Evolutionary conservation across 495 filamentous ascomycete genomes (phyloP).

Genomic region (Amniculicola lignicola): DNA sequence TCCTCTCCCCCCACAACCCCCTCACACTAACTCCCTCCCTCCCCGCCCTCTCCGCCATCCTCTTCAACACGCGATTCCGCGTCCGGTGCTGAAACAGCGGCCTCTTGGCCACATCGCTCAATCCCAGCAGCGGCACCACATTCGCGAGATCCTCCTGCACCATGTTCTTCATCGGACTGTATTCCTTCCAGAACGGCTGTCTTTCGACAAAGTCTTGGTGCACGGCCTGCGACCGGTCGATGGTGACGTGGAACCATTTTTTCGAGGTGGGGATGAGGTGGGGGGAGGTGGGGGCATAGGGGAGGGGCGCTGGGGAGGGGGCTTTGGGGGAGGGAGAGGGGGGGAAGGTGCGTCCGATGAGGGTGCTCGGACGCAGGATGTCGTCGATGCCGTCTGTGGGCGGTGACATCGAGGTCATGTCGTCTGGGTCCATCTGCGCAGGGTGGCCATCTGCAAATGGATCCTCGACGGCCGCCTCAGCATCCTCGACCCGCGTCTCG

Average conservation of each 20-base stretch:
- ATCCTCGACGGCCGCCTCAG: neutral
- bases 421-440: neutral
- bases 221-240: conserved; percentile 37
- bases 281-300: conserved; percentile 1
- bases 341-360: conserved; percentile 6
- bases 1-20: conserved; percentile 34
- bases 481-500: conserved; percentile 14
- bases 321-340: neutral
- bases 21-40: conserved; percentile 25
- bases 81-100: conserved; percentile 30
- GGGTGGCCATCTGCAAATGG: neutral
- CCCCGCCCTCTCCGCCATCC: conserved; percentile 14
- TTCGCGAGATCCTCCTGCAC: conserved; percentile 38
- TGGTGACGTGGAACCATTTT: conserved; percentile 30
- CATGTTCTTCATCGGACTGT: conserved; percentile 30
- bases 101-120: conserved; percentile 39
- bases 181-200: conserved; percentile 42
- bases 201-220: conserved; percentile 44
- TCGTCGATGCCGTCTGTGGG: conserved; percentile 24
- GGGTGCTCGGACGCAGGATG: conserved; percentile 14
- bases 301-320: neutral
- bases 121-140: conserved; percentile 33
- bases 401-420: neutral
- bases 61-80: conserved; percentile 28
- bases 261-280: neutral